phyloP scores from a whole-genome alignment of 805 yeast genomes.

The Saturnispora bothae region DNA sequence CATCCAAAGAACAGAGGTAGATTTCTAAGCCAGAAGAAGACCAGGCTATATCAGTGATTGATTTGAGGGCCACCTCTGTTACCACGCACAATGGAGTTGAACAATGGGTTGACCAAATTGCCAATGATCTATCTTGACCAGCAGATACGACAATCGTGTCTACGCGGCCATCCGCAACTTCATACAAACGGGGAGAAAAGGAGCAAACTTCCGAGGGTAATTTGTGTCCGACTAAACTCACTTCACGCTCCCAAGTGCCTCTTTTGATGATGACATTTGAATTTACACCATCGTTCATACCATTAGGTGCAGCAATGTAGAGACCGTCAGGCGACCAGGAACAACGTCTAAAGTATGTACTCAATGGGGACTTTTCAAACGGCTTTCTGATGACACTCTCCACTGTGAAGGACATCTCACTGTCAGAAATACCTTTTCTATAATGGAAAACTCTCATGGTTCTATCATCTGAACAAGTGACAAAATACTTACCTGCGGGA shows the following conservation, averaged over 20 bases:
- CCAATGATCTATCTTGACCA: slow-evolving; percentile 86
- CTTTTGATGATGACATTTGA: slow-evolving; percentile 64
- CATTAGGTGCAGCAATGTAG: slow-evolving; percentile 77
- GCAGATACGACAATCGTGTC: slow-evolving; percentile 81
- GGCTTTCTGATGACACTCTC: slow-evolving; percentile 81
- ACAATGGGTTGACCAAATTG: slow-evolving; percentile 74
- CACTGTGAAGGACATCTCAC: slow-evolving; percentile 71
- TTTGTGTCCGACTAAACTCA: slow-evolving; percentile 72
- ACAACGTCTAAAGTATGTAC: slow-evolving; percentile 77
- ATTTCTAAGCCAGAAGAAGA: slow-evolving; percentile 65
- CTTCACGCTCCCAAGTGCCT: slow-evolving; percentile 70
- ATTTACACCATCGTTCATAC: slow-evolving; percentile 73
- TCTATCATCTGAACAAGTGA: slow-evolving; percentile 93
- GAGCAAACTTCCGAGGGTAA: slow-evolving; percentile 76
- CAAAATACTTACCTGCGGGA: slow-evolving; percentile 96
- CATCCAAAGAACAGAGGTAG: slow-evolving; percentile 77
- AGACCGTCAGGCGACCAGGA: slow-evolving; percentile 93
- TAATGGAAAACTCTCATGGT: slow-evolving; percentile 82
- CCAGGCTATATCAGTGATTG: slow-evolving; percentile 89
- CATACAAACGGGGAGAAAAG: slow-evolving; percentile 62
- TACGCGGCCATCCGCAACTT: slow-evolving; percentile 20
- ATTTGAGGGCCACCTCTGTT: slow-evolving; percentile 59
- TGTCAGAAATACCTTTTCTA: slow-evolving; percentile 49
- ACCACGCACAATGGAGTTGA: slow-evolving; percentile 76
- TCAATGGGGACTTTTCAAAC: slow-evolving; percentile 78